Evolutionary conservation across 1,139 yeast genomes (phyloP), one percentile per base, ranked within the genome.

Genomic region (Zygosaccharomyces sapae): DNA sequence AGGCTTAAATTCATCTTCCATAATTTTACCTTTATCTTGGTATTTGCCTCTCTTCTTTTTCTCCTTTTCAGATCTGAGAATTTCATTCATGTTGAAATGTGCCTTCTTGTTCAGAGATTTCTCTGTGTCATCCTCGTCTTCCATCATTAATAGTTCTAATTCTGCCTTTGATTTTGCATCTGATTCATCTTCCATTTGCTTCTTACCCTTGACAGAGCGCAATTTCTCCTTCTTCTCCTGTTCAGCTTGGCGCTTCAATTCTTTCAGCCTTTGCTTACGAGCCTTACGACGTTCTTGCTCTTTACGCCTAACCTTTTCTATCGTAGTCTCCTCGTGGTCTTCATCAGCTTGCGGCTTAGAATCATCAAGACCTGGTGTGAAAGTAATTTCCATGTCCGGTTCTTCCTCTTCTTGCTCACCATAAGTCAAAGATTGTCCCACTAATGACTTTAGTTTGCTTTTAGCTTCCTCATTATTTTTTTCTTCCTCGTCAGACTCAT

Each of bases 341-440:
- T 69, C 71, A 2, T 58, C 69, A 9, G 61, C 61, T 24, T 56
- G 63, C 5, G 55, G 67, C 35, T 66, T 64, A 3, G 61, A 68
- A n/a, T 74, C 84, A 39, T 76, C 78, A 44, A 88, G 69, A 4
- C 90, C 97, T 2, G 98, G 97, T 34, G 90, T 88, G 67, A 94
- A 94, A 0, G 97, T 89, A 56, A 94, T 86, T 65, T 92, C 97
- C 89, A 92, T 85, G 62, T 90, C 97, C 12, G 87, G 83, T 43
- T 85, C 96, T 33, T 72, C 82, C 27, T 78, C 85, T 4, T 71
- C 77, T 2, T 71, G 78, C 4, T 70, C 73, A 1, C 66, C 62
- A 20, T 52, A 54, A 45, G 71, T 73, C 43, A 70, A 67, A 20
- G 76, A 70, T 5, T 72, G 70, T 7, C 81, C 81, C 24, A 82